These are phyloP conservation scores for Acanthamoeba rhysodes DNA, from an alignment of 208 protist genomes.

Conservation along the genomic window DNA sequence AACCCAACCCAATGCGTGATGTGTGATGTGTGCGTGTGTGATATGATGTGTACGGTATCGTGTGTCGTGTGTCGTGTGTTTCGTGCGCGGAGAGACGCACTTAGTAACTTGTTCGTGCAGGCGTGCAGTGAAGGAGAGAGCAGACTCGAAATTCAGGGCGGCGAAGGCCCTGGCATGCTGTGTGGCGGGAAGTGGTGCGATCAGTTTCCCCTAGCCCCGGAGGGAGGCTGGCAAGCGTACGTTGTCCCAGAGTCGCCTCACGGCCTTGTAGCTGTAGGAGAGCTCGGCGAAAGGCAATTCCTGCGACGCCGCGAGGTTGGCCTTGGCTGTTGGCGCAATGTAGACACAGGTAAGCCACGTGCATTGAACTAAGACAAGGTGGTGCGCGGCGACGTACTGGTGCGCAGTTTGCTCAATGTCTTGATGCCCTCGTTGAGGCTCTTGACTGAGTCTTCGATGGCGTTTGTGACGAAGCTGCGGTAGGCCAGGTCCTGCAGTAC, in stretches of 20 bases:
- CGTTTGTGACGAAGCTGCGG: slow-evolving; percentile 56
- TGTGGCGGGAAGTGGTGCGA: too few species aligned
- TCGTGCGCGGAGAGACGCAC: neutral
- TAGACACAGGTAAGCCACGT: neutral
- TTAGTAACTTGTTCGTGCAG: neutral
- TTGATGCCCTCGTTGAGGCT: slow-evolving; percentile 10
- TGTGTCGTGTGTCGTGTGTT: neutral
- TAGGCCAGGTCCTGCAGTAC: neutral
- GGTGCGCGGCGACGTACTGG: neutral
- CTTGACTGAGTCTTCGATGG: slow-evolving; percentile 25
- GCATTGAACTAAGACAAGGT: neutral
- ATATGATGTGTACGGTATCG: neutral
- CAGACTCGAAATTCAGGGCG: neutral
- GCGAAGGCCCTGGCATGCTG: neutral
- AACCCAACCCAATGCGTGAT: neutral
- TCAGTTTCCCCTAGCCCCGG: too few species aligned
- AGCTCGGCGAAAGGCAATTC: neutral
- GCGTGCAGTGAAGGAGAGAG: neutral
- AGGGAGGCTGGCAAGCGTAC: neutral
- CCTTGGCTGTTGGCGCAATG: neutral
- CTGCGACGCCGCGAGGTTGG: neutral
- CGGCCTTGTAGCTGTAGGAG: neutral
- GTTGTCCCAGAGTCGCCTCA: neutral
- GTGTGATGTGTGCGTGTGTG: neutral
- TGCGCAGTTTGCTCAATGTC: neutral